Evolutionary conservation across 2,329 filamentous ascomycete species (phyloP).

Genomic region (Cercospora beticola): DNA sequence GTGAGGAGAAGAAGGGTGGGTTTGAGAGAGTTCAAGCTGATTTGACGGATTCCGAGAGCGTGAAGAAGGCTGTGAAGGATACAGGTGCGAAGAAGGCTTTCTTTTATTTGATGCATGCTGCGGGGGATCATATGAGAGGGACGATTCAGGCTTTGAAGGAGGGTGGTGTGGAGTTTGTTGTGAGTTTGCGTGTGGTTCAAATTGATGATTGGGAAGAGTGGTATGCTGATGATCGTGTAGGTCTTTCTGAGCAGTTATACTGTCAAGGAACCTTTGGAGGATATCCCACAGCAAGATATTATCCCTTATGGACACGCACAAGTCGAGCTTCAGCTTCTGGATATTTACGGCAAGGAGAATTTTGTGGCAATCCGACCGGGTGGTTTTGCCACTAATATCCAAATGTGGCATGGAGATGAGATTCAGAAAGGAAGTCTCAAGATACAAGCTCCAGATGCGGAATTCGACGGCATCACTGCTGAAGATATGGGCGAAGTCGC

Average conservation of each 20-base stretch:
- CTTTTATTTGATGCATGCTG: conserved; percentile 44
- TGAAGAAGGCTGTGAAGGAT: conserved; percentile 43
- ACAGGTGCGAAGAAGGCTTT: conserved; percentile 51
- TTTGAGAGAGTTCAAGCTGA: conserved; percentile 48
- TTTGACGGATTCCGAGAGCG: conserved; percentile 44
- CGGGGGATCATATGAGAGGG: conserved; percentile 43
- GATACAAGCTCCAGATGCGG: conserved; percentile 34
- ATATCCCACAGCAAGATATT: conserved; percentile 33
- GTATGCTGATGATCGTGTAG: not conserved
- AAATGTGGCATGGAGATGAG: conserved; percentile 28
- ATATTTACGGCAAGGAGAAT: conserved; percentile 41
- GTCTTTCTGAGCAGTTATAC: conserved; percentile 47
- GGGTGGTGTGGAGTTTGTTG: conserved; percentile 48
- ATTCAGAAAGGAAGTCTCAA: conserved; percentile 39
- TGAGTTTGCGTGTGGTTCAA: conserved; percentile 20
- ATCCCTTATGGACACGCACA: conserved; percentile 47
- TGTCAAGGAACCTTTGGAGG: conserved; percentile 28
- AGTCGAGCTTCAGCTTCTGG: conserved; percentile 46
- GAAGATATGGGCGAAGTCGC: conserved; percentile 49
- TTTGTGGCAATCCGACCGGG: conserved; percentile 47
- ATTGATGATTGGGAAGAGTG: too few species aligned
- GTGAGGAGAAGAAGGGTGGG: conserved; percentile 34
- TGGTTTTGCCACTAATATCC: conserved; percentile 48
- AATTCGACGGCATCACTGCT: conserved; percentile 45
- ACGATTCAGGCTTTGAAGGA: conserved; percentile 47